Conservation (phyloP, 768 basidiomycete species). For the Kondoa subrosea region DNA sequence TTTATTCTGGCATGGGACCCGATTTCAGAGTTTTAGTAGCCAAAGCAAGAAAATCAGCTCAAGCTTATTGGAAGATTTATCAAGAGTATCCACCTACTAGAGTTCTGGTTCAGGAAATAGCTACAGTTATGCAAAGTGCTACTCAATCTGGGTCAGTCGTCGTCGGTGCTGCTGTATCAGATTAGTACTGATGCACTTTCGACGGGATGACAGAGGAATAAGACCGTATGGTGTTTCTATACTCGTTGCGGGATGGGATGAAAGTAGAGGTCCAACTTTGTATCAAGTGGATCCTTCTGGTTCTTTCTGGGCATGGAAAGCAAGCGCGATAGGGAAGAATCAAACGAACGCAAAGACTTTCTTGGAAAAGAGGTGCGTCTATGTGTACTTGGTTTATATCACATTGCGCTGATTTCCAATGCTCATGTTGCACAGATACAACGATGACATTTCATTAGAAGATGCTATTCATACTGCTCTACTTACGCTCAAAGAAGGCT, state of each 20-base stretch:
- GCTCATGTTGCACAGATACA: slow-evolving; percentile 49
- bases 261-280: slow-evolving; percentile 80
- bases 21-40: slow-evolving; percentile 89
- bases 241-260: slow-evolving; percentile 91
- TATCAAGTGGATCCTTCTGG: slow-evolving; percentile 99
- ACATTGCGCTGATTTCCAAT: slow-evolving; percentile 20
- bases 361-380: slow-evolving; percentile 78
- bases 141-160: slow-evolving; percentile 82
- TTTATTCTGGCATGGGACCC: slow-evolving; percentile 99
- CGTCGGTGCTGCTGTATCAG: background rate
- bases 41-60: slow-evolving; percentile 90
- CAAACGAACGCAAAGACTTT: slow-evolving; percentile 99
- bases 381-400: slow-evolving; percentile 26
- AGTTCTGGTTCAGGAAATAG: slow-evolving; percentile 90
- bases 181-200: background rate
- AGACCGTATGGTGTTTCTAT: slow-evolving; percentile 97
- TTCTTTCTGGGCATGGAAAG: slow-evolving; percentile 99
- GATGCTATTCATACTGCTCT: slow-evolving; percentile 98
- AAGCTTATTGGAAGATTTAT: slow-evolving; percentile 98
- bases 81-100: slow-evolving; percentile 95
- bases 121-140: slow-evolving; percentile 95
- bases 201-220: slow-evolving; percentile 55
- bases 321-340: slow-evolving; percentile 94
- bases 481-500: slow-evolving; percentile 92
- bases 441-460: slow-evolving; percentile 95